Percentiles rank a stretch among this genome's conserved stretches.
Conservation (phyloP, 2,329 filamentous ascomycete genomes). For the Diaporthe amygdali region DNA sequence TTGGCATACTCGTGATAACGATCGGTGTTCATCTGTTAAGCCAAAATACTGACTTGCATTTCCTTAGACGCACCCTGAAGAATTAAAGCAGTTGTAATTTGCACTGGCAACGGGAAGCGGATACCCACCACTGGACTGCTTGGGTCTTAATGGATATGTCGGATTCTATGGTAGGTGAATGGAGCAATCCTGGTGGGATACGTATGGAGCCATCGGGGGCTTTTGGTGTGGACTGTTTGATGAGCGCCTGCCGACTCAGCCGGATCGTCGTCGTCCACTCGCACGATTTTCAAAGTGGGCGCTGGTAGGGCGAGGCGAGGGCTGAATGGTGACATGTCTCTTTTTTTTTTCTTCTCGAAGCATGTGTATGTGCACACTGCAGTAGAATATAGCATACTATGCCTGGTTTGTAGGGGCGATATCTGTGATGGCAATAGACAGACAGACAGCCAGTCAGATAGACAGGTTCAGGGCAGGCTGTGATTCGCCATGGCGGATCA, state of each 20-base stretch:
- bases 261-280: neutral
- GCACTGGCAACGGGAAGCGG: neutral
- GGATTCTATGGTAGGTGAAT: neutral
- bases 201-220: neutral
- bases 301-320: conserved; percentile 1
- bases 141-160: neutral
- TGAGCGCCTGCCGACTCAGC: neutral
- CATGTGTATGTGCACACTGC: neutral
- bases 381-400: neutral
- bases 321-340: neutral
- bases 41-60: neutral
- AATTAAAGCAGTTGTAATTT: too few relatives aligned
- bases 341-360: neutral
- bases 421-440: neutral
- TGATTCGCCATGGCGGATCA: neutral
- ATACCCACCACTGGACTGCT: neutral
- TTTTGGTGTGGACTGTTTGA: conserved; percentile 1
- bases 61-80: neutral
- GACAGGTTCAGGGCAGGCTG: neutral
- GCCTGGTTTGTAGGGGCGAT: neutral
- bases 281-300: conserved; percentile 1
- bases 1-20: neutral
- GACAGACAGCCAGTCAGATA: too few relatives aligned
- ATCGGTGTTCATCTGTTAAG: neutral
- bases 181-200: neutral